These are phyloP conservation scores for Pseudopithomyces maydicus DNA, from an alignment of 2,329 filamentous ascomycete species.

Conservation along the genomic window DNA sequence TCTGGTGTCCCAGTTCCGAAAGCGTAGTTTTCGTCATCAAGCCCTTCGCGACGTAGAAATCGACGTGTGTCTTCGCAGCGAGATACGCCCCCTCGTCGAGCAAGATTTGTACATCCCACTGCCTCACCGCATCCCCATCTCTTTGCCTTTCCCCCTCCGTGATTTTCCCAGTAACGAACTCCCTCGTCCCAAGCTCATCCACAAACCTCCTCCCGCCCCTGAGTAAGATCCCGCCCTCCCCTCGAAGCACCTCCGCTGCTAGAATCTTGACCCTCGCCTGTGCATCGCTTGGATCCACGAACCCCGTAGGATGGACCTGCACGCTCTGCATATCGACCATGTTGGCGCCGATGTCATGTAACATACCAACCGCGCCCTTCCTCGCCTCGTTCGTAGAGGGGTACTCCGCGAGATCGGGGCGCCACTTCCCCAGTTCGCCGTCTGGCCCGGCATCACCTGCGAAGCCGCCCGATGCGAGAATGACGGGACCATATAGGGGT, in stretches of 20 bases:
- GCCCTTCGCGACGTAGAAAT: conserved; percentile 68
- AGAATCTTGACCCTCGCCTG: conserved; percentile 62
- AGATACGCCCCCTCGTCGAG: conserved; percentile 64
- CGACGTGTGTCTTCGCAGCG: conserved; percentile 60
- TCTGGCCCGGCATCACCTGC: conserved; percentile 64
- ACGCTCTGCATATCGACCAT: conserved; percentile 57
- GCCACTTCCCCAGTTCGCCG: conserved; percentile 63
- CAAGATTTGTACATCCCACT: conserved; percentile 65
- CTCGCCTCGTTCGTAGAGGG: conserved; percentile 68
- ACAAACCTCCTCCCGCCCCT: conserved; percentile 60
- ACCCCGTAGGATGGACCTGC: conserved; percentile 69
- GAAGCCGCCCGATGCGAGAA: conserved; percentile 68
- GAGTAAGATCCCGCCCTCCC: conserved; percentile 66
- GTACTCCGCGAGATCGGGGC: conserved; percentile 63
- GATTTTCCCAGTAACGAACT: conserved; percentile 60
- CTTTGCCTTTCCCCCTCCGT: conserved; percentile 48
- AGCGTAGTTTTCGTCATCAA: conserved; percentile 63
- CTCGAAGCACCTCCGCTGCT: conserved; percentile 66
- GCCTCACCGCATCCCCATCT: conserved; percentile 43
- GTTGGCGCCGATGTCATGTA: conserved; percentile 47
- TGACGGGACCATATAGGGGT: conserved; percentile 57
- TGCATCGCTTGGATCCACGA: conserved; percentile 60
- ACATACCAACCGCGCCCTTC: conserved; percentile 57
- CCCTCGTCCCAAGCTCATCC: conserved; percentile 66
- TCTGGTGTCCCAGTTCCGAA: conserved; percentile 48